Evolutionary conservation across 2,329 filamentous ascomycete species (phyloP).

Genomic region (Esteya vermicola): DNA sequence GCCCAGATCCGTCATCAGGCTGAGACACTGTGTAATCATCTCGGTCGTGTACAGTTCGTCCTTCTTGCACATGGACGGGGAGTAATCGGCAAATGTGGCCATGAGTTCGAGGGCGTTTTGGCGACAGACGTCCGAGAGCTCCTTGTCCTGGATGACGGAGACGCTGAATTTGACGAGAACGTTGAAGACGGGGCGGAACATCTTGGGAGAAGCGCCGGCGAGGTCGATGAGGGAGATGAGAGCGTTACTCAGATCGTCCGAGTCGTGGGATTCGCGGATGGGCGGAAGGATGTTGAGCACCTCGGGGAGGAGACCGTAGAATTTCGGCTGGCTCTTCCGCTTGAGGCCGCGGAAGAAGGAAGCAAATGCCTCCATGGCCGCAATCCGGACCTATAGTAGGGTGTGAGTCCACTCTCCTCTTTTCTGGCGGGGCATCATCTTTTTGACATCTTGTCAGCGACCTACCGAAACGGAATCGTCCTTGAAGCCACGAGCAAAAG

Average conservation of each 20-base stretch:
- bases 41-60: conserved; percentile 82
- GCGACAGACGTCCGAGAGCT: conserved; percentile 74
- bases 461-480: conserved; percentile 68
- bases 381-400: conserved; percentile 71
- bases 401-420: no score
- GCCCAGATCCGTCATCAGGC: conserved; percentile 94
- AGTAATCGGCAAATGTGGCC: conserved; percentile 94
- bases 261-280: conserved; percentile 81
- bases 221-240: conserved; percentile 86
- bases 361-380: conserved; percentile 92
- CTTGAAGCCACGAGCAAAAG: conserved; percentile 85
- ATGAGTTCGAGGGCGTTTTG: conserved; percentile 95
- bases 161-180: conserved; percentile 87
- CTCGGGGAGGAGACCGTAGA: conserved; percentile 73
- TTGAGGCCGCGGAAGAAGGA: conserved; percentile 84
- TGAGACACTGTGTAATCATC: conserved; percentile 97
- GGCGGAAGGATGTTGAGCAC: conserved; percentile 90
- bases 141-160: conserved; percentile 90
- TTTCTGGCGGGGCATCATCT: no score
- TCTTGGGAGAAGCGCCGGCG: conserved; percentile 86
- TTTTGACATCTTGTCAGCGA: conserved; percentile 5
- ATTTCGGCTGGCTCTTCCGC: conserved; percentile 81
- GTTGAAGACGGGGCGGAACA: conserved; percentile 93
- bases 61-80: conserved; percentile 87
- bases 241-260: conserved; percentile 80